These are phyloP conservation scores for Aspergillus sp. DNA, from an alignment of 2,329 filamentous ascomycete species.

Conservation along the genomic window DNA sequence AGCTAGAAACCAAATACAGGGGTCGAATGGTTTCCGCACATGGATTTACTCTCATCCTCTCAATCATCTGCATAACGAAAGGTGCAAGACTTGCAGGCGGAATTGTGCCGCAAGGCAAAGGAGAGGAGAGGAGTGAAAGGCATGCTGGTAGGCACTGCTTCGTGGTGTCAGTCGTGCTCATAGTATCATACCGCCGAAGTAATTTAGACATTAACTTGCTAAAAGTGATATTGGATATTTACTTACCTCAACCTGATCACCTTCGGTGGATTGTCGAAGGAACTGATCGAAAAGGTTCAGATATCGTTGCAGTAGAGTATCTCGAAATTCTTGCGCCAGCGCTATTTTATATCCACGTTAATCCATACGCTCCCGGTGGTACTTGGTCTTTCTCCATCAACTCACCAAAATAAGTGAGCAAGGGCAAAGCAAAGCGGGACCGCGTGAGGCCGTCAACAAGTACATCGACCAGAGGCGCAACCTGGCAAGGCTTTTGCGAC, in stretches of 20 bases:
- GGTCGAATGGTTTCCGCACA: constrained; percentile 34
- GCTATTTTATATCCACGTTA: constrained; percentile 25
- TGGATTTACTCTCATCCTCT: constrained; percentile 28
- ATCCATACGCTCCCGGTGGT: constrained; percentile 1
- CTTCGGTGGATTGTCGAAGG: constrained; percentile 30
- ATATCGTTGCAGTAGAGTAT: constrained; percentile 34
- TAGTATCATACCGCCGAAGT: background rate
- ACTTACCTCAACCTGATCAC: constrained; percentile 32
- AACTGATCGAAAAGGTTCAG: constrained; percentile 37
- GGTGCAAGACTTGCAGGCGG: constrained; percentile 33
- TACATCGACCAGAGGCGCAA: constrained; percentile 45
- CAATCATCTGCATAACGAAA: constrained; percentile 35
- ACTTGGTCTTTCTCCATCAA: background rate
- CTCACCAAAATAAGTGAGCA: constrained; percentile 52
- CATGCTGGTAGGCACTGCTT: constrained; percentile 33
- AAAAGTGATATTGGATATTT: background rate
- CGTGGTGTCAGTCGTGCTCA: background rate
- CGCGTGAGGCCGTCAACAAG: constrained; percentile 52
- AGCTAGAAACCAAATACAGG: constrained; percentile 34
- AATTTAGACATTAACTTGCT: background rate
- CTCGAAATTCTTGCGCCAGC: constrained; percentile 27
- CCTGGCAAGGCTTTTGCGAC: constrained; percentile 50
- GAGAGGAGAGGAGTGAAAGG: constrained; percentile 34
- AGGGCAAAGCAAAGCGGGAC: constrained; percentile 51
- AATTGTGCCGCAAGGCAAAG: constrained; percentile 29